Percentiles rank a stretch among this genome's conserved stretches.
Conservation (phyloP, 441 rosid species). For the Breynia disticha region DNA sequence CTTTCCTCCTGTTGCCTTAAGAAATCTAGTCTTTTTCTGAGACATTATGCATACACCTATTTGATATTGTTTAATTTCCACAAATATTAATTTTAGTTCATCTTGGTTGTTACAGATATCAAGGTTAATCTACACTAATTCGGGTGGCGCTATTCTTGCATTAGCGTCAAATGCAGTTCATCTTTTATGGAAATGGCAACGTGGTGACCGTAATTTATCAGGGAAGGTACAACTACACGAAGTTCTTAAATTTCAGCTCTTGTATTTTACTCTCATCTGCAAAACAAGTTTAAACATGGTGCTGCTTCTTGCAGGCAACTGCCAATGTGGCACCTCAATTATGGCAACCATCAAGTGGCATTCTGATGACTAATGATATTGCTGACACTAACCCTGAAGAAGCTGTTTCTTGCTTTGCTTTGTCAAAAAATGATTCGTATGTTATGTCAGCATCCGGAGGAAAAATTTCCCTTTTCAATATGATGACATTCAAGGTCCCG, state of each 20-base stretch:
- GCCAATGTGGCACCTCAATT: slow-evolving; percentile 55
- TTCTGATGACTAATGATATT: slow-evolving; percentile 68
- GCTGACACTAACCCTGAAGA: slow-evolving; percentile 60
- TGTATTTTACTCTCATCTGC: too few relatives aligned
- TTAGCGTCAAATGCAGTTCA: slow-evolving; percentile 95
- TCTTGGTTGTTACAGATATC: too few relatives aligned
- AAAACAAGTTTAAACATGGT: too few relatives aligned
- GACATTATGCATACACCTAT: too few relatives aligned
- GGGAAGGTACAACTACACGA: slow-evolving; percentile 60
- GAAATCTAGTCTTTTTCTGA: too few relatives aligned
- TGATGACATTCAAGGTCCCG: slow-evolving; percentile 96
- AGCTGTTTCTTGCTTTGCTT: slow-evolving; percentile 73
- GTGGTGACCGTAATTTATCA: slow-evolving; percentile 65
- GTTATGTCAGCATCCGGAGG: slow-evolving; percentile 95
- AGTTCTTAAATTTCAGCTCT: slow-evolving; percentile 9
- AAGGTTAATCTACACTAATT: slow-evolving; percentile 88
- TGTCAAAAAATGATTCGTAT: slow-evolving; percentile 86
- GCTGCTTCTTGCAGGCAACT: too few relatives aligned
- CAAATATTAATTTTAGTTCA: too few relatives aligned
- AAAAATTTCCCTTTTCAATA: slow-evolving; percentile 74
- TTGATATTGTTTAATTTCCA: too few relatives aligned
- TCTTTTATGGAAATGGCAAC: slow-evolving; percentile 96
- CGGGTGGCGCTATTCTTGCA: slow-evolving; percentile 89
- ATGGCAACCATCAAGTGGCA: slow-evolving; percentile 76
- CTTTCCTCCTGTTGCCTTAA: too few relatives aligned